Conservation (phyloP, 2,329 filamentous ascomycete genomes). For the Trematosphaeria pertusa region DNA sequence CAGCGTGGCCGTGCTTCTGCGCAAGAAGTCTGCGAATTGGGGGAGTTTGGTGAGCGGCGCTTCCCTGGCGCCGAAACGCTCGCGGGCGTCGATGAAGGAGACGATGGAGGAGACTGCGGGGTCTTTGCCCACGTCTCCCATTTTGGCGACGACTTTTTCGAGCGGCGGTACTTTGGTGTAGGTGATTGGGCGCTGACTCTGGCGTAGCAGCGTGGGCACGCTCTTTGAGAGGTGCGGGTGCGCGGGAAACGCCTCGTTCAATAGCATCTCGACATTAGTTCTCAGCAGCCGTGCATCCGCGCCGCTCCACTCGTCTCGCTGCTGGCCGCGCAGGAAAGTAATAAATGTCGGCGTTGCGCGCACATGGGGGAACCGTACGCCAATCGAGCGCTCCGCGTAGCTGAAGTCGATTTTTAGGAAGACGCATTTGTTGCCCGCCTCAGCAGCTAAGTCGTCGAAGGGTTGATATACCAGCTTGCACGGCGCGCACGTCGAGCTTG, state of each 20-base stretch:
- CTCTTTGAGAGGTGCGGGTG: conserved; percentile 78
- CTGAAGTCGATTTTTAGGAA: conserved; percentile 87
- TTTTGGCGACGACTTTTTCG: conserved; percentile 79
- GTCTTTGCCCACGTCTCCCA: conserved; percentile 68
- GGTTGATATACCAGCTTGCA: conserved; percentile 84
- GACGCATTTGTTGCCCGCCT: conserved; percentile 70
- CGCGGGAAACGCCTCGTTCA: conserved; percentile 75
- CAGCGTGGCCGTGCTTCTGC: conserved; percentile 61
- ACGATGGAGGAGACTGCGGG: conserved; percentile 69
- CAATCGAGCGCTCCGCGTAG: conserved; percentile 67
- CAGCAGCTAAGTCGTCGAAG: conserved; percentile 80
- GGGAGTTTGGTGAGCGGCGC: conserved; percentile 74
- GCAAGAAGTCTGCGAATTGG: conserved; percentile 68
- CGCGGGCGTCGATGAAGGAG: conserved; percentile 72
- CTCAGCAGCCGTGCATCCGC: conserved; percentile 73
- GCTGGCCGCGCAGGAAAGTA: conserved; percentile 77
- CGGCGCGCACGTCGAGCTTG: conserved; percentile 82
- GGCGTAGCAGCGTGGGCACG: conserved; percentile 72
- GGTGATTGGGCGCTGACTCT: conserved; percentile 70
- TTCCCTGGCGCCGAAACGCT: conserved; percentile 66
- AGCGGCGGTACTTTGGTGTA: conserved; percentile 84
- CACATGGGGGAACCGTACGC: conserved; percentile 65
- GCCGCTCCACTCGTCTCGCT: conserved; percentile 82
- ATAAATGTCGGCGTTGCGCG: conserved; percentile 87
- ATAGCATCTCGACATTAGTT: conserved; percentile 74